Base-by-base conservation (phyloP, 2,329 filamentous ascomycete species). In the Colletotrichum musicola region DNA sequence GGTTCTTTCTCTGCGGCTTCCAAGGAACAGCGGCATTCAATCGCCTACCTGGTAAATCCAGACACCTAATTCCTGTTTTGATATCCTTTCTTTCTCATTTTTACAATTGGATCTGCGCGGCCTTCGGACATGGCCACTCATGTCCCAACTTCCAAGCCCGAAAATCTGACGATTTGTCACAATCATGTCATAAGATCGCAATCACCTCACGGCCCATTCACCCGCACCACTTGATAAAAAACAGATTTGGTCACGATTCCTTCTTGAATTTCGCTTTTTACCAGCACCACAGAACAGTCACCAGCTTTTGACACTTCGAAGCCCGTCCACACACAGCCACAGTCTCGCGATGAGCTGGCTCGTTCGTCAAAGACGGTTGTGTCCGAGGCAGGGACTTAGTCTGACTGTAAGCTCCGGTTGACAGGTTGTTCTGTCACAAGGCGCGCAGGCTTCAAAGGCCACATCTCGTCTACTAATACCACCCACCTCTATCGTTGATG, bases 131-230 rank as follows among this genome's bases (percentile, higher is more conserved):
- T 40, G 20, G 49, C 40, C 13, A 46, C 18, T 47, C 27, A 65
- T 40, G 46, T 25, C 18, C 40, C 40, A 6, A 10, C 53, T n/a
- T 57, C 62, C 18, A 42, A 35, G 30, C 30, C 6, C 30, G 30
- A 16, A 51, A 10, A 44, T 7, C 49, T 40, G 38, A n/a, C 54
- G 42, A 51, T 66, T 56, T 49, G 42, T 66, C 57, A 62, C 57
- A 62, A 50, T 56, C 63, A 56, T 66, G 57, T 66, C 42, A 62
- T 50, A 6, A 9, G 20, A 14, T 42, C 40, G 13, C 16, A 35
- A 44, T 50, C 57, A 55, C 46, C n/a, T 46, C 22, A n/a, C 40
- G 22, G 4, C 10, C 22, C 13, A 35, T 7, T 9, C 30, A 9
- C 30, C 12, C 30, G 30, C 30, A 10, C 30, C 30, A 35, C 30